Base-by-base conservation (phyloP, 805 yeast genomes). In the Wickerhamiella lipophila region DNA sequence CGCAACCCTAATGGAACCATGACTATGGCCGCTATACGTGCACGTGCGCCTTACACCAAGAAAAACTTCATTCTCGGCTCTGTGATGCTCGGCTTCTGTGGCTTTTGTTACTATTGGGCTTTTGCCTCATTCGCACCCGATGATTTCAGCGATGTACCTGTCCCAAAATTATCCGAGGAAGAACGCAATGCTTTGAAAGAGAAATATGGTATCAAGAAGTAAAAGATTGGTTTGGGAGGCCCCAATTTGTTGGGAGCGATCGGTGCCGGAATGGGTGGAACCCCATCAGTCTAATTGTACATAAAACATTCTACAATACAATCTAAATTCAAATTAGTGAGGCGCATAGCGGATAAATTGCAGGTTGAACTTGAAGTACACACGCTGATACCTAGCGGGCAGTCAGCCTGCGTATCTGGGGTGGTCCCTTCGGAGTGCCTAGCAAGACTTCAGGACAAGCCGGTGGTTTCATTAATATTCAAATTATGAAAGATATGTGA, bases 11-110 rank as follows among this genome's bases (percentile, higher is more conserved):
- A 88, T 29, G 81, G 76, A 66, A 81, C 81, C 60, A 87, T 87
- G 89, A 84, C 96, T 1, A 95, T 95, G 13, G 95, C 96, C 5
- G 78, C 89, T 73, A 71, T 85, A 56, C 74, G 97, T 55, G 96
- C 95, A 42, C 76, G 97, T 64, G 72, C 75, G 52, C 96, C 95
- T 38, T 89, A 76, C 61, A 84, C 87, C 67, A 76, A 79, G 74
- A 77, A 73, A 58, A 89, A 88, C 64, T 75, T 81, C 60, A 68
- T 76, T 16, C 75, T 79, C 0, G 76, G 88, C 46, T 69, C 70
- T 15, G 65, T 74, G 0, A 68, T 85, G 18, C 66, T 78, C 3
- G 74, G 81, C n/a, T 66, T 85, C 47, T 79, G 92, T 5, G 69
- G 75, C 9, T 78, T 83, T 40, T 81, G 86, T 23, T 88, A 60